A percentile compares a stretch with the other conserved stretches of the same genome.
Conservation (phyloP, 257 asterid genomes). For the Fraxinus quadrangulata region DNA sequence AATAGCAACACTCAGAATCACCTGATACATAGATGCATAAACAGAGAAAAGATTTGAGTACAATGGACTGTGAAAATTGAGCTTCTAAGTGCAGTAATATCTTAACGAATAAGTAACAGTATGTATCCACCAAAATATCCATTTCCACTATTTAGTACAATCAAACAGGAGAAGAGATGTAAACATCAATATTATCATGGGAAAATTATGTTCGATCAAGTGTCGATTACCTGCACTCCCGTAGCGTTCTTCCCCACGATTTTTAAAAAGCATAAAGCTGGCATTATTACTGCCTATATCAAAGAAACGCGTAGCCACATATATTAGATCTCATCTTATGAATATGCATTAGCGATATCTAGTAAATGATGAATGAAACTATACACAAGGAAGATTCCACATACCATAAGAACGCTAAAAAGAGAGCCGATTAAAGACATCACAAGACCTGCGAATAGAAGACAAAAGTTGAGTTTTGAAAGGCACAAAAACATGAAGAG, state of each 20-base stretch:
- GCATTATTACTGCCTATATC: constrained; percentile 64
- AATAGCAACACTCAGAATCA: constrained; percentile 13
- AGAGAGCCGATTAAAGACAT: constrained; percentile 89
- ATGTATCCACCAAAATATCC: too few species aligned
- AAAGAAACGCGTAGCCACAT: constrained; percentile 1
- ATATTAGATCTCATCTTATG: not conserved
- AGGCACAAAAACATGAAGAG: not conserved
- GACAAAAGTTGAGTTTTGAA: not conserved
- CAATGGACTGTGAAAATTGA: not conserved
- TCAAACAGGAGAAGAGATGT: not conserved
- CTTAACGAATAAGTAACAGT: not conserved
- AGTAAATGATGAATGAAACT: not conserved
- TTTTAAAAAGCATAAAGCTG: constrained; percentile 70
- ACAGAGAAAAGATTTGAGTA: not conserved
- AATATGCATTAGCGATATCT: not conserved
- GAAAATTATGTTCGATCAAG: not conserved
- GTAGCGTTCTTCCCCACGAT: constrained; percentile 62
- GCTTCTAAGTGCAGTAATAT: not conserved
- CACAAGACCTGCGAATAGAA: constrained; percentile 60
- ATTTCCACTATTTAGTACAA: not conserved
- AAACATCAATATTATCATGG: not conserved
- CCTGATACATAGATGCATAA: not conserved
- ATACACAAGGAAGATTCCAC: constrained; percentile 11
- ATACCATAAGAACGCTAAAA: constrained; percentile 76
- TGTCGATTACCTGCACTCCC: constrained; percentile 51